Evolutionary conservation across 2,329 filamentous ascomycete genomes (phyloP).

Genomic region (Apiospora arundinis): DNA sequence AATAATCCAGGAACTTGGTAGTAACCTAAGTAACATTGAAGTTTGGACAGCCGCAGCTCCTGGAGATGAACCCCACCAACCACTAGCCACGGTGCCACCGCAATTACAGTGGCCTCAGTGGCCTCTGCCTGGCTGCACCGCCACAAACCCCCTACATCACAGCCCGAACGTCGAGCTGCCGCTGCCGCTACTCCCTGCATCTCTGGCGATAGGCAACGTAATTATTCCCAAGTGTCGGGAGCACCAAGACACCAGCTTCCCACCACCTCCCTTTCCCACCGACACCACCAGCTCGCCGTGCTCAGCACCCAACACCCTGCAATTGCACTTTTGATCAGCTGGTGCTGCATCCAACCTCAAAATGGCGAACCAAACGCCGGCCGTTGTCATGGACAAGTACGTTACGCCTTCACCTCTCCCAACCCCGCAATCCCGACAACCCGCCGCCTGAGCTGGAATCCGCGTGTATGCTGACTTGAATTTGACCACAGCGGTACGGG

Average conservation of each 20-base stretch:
- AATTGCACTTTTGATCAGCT: conserved; percentile 5
- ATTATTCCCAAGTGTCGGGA: conserved; percentile 17
- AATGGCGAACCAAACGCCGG: conserved; percentile 98
- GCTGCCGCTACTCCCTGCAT: conserved; percentile 14
- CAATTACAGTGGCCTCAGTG: not conserved
- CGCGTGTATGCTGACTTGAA: conserved; percentile 31
- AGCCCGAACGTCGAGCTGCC: not conserved
- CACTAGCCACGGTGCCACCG: not conserved
- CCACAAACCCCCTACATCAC: conserved; percentile 17
- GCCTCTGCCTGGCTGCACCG: not conserved
- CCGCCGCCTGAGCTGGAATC: conserved; percentile 28
- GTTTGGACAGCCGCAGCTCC: too few relatives aligned
- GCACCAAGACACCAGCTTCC: conserved; percentile 7
- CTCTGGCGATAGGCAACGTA: conserved; percentile 18
- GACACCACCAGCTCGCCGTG: not conserved
- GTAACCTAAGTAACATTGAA: too few relatives aligned
- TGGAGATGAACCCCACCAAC: not conserved
- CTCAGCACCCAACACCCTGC: not conserved
- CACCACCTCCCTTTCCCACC: not conserved
- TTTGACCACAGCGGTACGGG: conserved; percentile 85
- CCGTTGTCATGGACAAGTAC: conserved; percentile 99
- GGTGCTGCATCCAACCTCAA: conserved; percentile 39
- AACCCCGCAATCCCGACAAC: conserved; percentile 32
- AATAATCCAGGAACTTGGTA: too few relatives aligned
- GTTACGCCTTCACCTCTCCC: conserved; percentile 51